Evolutionary conservation across 1,139 yeast species (phyloP).

Genomic region (Pneumocystis murina): DNA sequence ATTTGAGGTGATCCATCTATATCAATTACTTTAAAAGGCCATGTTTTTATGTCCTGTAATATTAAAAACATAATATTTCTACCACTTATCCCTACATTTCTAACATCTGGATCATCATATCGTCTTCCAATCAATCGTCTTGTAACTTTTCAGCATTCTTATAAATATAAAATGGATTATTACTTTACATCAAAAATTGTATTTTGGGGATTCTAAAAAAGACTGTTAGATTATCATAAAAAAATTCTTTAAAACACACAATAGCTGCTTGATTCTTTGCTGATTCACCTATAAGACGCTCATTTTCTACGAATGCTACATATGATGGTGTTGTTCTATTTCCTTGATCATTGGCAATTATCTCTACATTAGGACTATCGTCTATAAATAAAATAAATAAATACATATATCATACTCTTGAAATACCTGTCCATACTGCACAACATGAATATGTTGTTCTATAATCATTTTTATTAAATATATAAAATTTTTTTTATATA

Average conservation of each 20-base stretch:
- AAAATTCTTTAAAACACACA: conserved; percentile 12
- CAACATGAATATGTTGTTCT: conserved; percentile 71
- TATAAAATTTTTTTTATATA: background rate
- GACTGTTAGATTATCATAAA: conserved; percentile 1
- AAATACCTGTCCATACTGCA: conserved; percentile 9
- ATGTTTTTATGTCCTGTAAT: conserved; percentile 63
- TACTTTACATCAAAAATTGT: conserved; percentile 86
- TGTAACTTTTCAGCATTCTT: background rate
- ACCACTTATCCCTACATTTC: conserved; percentile 29
- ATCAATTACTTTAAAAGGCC: conserved; percentile 93
- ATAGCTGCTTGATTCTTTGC: conserved; percentile 98
- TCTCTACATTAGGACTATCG: conserved; percentile 58
- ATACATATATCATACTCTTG: background rate
- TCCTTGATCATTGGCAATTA: conserved; percentile 98
- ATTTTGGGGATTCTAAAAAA: conserved; percentile 58
- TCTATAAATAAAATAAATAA: conserved; percentile 26
- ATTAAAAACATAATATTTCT: background rate
- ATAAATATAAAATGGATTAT: background rate
- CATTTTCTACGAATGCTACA: conserved; percentile 94
- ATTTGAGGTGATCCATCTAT: conserved; percentile 75
- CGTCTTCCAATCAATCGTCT: conserved; percentile 90
- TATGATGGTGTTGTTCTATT: conserved; percentile 97
- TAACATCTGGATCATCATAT: conserved; percentile 78
- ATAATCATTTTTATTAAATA: conserved; percentile 32
- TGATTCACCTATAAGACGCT: conserved; percentile 97